Conservation (phyloP, 2,329 filamentous ascomycete genomes). For the Arthroderma sp. region DNA sequence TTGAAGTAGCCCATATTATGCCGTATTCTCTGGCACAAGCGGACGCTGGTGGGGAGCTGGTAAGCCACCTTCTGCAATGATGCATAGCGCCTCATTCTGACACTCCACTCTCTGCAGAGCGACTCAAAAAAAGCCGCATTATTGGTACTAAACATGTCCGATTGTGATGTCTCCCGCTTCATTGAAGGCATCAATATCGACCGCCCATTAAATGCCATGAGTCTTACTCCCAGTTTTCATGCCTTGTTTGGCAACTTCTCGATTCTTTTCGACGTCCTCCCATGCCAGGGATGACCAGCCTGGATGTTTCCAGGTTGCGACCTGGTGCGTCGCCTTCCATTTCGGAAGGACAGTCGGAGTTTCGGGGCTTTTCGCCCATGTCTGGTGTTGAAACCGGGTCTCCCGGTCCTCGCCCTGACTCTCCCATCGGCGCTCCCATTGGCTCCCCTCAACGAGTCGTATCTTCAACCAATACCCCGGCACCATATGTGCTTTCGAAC, state of each 20-base stretch:
- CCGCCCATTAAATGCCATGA: constrained; percentile 27
- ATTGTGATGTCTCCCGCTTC: constrained; percentile 21
- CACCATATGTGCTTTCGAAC: too few species aligned
- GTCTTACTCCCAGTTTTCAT: constrained; percentile 18
- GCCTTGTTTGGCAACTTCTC: constrained; percentile 16
- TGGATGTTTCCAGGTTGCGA: too few species aligned
- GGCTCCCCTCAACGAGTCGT: too few species aligned
- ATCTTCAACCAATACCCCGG: too few species aligned
- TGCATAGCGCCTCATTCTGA: background rate
- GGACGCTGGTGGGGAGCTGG: constrained; percentile 7
- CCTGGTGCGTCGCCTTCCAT: too few species aligned
- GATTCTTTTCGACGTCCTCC: constrained; percentile 4
- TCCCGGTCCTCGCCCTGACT: too few species aligned
- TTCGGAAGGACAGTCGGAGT: background rate
- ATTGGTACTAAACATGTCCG: constrained; percentile 31
- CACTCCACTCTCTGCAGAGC: constrained; percentile 5
- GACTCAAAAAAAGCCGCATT: constrained; percentile 21
- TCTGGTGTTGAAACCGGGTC: constrained; percentile 16
- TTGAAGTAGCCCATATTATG: constrained; percentile 14
- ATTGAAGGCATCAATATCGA: constrained; percentile 30
- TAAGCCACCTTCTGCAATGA: constrained; percentile 1
- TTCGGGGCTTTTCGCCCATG: constrained; percentile 14
- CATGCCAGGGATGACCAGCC: background rate
- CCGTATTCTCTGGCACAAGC: constrained; percentile 11
- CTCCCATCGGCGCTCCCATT: too few species aligned